phyloP scores from a whole-genome alignment of 2,329 filamentous ascomycete genomes.

The Xylariaceae sp. region DNA sequence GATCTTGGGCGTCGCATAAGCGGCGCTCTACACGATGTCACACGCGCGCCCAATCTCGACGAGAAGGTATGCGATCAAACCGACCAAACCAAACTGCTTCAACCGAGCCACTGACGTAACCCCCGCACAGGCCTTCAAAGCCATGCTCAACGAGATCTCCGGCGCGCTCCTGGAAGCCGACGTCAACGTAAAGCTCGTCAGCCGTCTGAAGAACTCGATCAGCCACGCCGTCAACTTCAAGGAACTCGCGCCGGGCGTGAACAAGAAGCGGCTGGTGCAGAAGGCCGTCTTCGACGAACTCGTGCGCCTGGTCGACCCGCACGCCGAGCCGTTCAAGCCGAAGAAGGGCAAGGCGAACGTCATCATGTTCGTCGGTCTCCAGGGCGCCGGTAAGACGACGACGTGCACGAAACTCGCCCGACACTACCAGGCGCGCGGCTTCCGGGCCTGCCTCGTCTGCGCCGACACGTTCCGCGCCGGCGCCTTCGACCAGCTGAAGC shows the following conservation, averaged over 20 bases:
- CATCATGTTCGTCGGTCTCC: constrained; percentile 98
- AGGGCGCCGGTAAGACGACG: constrained; percentile 96
- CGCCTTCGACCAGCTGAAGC: constrained; percentile 97
- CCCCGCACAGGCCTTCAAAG: constrained; percentile 72
- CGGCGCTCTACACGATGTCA: constrained; percentile 88
- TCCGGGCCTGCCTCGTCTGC: constrained; percentile 89
- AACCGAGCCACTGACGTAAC: constrained; percentile 33
- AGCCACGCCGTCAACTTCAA: constrained; percentile 89
- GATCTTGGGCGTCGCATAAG: constrained; percentile 98
- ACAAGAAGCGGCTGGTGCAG: constrained; percentile 98
- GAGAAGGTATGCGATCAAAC: constrained; percentile 65
- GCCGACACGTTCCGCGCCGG: constrained; percentile 98
- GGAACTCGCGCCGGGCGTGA: constrained; percentile 81
- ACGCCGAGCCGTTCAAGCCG: constrained; percentile 90
- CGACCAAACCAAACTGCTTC: constrained; percentile 6
- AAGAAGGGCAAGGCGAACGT: constrained; percentile 95
- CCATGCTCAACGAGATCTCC: constrained; percentile 98
- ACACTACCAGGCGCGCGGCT: constrained; percentile 90
- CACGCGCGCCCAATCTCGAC: constrained; percentile 85
- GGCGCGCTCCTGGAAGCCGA: constrained; percentile 93
- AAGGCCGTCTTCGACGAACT: constrained; percentile 97
- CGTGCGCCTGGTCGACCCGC: constrained; percentile 90
- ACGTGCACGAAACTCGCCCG: constrained; percentile 95
- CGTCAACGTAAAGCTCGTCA: constrained; percentile 92
- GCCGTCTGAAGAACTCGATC: constrained; percentile 87